These are phyloP conservation scores for Hexamita inflata DNA, from an alignment of 208 protist species.

Conservation along the genomic window DNA sequence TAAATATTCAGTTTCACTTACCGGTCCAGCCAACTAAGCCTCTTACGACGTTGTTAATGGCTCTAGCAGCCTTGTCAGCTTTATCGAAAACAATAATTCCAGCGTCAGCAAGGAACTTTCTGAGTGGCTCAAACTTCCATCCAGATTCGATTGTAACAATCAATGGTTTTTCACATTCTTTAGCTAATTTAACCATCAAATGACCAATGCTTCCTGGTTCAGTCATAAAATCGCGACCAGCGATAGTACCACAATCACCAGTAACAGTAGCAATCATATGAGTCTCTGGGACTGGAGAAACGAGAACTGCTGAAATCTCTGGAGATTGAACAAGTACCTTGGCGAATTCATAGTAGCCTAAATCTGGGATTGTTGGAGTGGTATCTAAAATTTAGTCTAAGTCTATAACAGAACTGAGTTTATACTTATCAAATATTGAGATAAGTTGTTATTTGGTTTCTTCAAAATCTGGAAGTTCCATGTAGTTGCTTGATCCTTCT, in stretches of 20 bases:
- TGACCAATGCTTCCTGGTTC: background rate
- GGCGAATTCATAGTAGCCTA: slow-evolving; percentile 13
- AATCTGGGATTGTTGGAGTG: slow-evolving; percentile 32
- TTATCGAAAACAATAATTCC: slow-evolving; percentile 29
- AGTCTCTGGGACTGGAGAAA: slow-evolving; percentile 36
- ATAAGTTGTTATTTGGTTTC: slow-evolving; percentile 10
- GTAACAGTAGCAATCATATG: background rate
- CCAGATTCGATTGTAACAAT: slow-evolving; percentile 31
- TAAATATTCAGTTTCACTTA: too few relatives aligned
- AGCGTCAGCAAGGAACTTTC: background rate
- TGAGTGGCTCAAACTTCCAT: slow-evolving; percentile 4
- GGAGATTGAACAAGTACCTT: slow-evolving; percentile 15
- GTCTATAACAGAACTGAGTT: slow-evolving; percentile 30
- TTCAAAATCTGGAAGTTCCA: background rate
- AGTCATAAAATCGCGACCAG: background rate
- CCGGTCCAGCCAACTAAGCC: too few relatives aligned
- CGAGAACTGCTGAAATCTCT: background rate
- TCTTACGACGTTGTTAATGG: background rate
- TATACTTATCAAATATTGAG: background rate
- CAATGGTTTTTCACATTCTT: slow-evolving; percentile 27
- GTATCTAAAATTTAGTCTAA: slow-evolving; percentile 33
- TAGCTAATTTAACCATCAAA: slow-evolving; percentile 12
- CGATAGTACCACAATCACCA: background rate
- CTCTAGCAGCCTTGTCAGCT: slow-evolving; percentile 12
- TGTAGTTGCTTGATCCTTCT: background rate